phyloP scores from a whole-genome alignment of 768 basidiomycete species.

The Kwoniella dendrophila region DNA sequence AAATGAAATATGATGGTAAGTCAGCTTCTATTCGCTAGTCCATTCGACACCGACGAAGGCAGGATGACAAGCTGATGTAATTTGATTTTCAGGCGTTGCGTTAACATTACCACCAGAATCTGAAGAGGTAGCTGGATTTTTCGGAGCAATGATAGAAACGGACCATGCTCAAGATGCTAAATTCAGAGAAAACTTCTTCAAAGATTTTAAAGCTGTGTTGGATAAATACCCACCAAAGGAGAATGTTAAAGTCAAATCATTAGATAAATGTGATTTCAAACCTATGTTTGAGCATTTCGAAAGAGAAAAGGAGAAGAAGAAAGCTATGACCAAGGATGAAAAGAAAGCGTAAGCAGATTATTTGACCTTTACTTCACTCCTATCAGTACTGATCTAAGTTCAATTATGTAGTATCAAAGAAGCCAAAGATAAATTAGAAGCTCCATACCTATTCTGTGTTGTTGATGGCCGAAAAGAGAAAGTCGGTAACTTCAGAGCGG shows the following conservation, averaged over 20 bases:
- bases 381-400: not conserved
- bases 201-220: conserved; percentile 78
- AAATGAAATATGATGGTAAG: conserved; percentile 93
- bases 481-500: conserved; percentile 95
- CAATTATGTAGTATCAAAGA: conserved; percentile 65
- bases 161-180: conserved; percentile 84
- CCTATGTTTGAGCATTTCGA: conserved; percentile 94
- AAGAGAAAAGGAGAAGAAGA: conserved; percentile 88
- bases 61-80: not conserved
- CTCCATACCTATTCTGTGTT: conserved; percentile 79
- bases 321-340: conserved; percentile 76
- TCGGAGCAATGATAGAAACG: conserved; percentile 85
- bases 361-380: not conserved
- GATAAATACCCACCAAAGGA: conserved; percentile 77
- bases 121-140: conserved; percentile 97
- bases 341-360: conserved; percentile 69
- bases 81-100: conserved; percentile 65
- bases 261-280: conserved; percentile 86
- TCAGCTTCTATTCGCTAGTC: conserved; percentile 3
- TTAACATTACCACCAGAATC: conserved; percentile 79
- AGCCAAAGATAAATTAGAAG: conserved; percentile 78
- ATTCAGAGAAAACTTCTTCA: conserved; percentile 95
- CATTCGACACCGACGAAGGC: not conserved
- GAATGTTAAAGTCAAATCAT: conserved; percentile 71
- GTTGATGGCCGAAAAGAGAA: conserved; percentile 97